phyloP scores from a whole-genome alignment of 345 rosid genomes.

The Nasturtium officinale region DNA sequence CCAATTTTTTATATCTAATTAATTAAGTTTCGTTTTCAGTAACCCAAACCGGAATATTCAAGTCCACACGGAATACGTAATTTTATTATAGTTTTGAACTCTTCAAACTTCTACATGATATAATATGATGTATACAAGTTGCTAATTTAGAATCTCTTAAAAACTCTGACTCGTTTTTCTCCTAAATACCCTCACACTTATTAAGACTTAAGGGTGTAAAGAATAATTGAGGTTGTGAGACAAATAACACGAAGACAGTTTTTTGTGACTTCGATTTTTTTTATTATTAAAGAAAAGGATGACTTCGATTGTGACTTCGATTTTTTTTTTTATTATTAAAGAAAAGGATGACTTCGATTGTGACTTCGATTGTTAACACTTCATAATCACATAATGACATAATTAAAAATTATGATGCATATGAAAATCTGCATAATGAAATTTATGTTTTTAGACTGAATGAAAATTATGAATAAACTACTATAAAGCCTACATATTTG shows the following conservation, averaged over 20 bases:
- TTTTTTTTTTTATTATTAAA: no score
- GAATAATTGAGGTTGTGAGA: slow-evolving; percentile 3
- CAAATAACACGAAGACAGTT: slow-evolving; percentile 1
- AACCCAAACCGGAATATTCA: slow-evolving; percentile 39
- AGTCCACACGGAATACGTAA: slow-evolving; percentile 36
- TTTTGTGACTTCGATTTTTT: background rate
- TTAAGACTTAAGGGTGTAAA: background rate
- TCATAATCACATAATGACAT: no score
- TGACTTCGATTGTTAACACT: no score
- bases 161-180: background rate
- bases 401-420: no score
- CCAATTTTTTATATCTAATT: background rate
- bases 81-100: slow-evolving; percentile 19
- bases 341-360: no score
- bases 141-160: background rate
- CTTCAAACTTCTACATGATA: slow-evolving; percentile 28
- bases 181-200: background rate
- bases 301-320: no score
- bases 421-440: no score
- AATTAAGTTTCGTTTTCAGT: slow-evolving; percentile 23
- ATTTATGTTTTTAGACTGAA: no score
- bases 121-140: slow-evolving; percentile 34
- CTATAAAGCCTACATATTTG: no score
- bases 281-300: no score
- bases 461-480: no score